A percentile compares a stretch with the other conserved stretches of the same genome.
Conservation (phyloP, 768 basidiomycete genomes). For the Suillus discolor region DNA sequence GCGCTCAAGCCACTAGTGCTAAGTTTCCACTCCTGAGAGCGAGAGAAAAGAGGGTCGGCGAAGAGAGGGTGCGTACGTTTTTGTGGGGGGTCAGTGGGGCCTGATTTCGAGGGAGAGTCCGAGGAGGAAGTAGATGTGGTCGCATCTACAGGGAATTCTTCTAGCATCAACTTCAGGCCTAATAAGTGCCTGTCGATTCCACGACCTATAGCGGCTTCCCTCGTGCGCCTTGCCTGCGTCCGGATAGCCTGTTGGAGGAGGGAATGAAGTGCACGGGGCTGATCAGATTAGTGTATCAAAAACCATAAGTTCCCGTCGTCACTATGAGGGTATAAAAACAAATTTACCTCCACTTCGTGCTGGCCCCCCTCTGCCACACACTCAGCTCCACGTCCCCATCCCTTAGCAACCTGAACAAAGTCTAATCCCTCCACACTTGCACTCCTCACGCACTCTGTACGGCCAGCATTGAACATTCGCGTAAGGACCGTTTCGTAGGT, state of each 20-base stretch:
- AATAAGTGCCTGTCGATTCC: constrained; percentile 94
- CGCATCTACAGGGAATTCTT: constrained; percentile 14
- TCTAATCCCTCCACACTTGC: constrained; percentile 67
- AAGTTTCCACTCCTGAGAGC: constrained; percentile 83
- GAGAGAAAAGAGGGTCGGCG: constrained; percentile 73
- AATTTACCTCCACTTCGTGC: not conserved
- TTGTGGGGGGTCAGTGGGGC: constrained; percentile 35
- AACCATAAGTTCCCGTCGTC: not conserved
- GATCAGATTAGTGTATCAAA: constrained; percentile 15
- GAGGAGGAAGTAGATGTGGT: not conserved
- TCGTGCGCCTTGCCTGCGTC: constrained; percentile 71
- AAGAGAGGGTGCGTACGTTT: constrained; percentile 48
- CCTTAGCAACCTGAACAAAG: constrained; percentile 22
- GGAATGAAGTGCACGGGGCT: constrained; percentile 34
- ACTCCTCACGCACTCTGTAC: constrained; percentile 78
- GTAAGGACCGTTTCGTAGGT: constrained; percentile 95
- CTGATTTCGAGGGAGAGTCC: not conserved
- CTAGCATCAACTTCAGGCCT: constrained; percentile 71
- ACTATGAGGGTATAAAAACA: not conserved
- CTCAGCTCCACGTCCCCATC: constrained; percentile 3
- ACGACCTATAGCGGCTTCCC: constrained; percentile 76
- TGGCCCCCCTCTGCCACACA: not conserved
- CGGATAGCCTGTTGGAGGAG: constrained; percentile 70
- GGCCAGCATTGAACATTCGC: constrained; percentile 80
- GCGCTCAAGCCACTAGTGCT: constrained; percentile 90